phyloP scores from a whole-genome alignment of 2,329 filamentous ascomycete genomes.

The Penicillium sp. region DNA sequence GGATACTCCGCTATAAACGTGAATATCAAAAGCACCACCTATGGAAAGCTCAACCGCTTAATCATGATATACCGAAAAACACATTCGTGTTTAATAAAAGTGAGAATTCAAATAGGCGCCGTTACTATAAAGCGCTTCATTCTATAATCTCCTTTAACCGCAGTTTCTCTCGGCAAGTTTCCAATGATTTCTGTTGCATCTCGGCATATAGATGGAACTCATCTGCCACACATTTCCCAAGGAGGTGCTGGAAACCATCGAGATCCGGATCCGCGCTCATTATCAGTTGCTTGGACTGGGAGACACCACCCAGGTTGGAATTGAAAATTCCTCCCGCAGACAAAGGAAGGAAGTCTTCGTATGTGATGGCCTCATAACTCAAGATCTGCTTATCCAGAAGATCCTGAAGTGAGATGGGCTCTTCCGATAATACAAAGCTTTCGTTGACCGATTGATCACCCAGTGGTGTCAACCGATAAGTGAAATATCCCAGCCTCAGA shows the following conservation, averaged over 20 bases:
- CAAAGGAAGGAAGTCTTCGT: conserved; percentile 57
- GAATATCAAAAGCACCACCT: too few relatives aligned
- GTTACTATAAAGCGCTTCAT: not conserved
- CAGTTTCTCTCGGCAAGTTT: conserved; percentile 23
- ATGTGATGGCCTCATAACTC: conserved; percentile 48
- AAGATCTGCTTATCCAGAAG: conserved; percentile 39
- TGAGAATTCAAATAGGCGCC: not conserved
- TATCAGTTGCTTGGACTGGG: conserved; percentile 25
- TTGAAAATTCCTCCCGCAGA: conserved; percentile 56
- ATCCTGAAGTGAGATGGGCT: conserved; percentile 22
- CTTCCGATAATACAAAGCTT: not conserved
- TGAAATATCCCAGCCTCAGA: conserved; percentile 43
- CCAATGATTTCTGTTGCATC: conserved; percentile 27
- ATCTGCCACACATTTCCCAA: conserved; percentile 25
- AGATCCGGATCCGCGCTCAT: conserved; percentile 29
- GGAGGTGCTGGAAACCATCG: conserved; percentile 27
- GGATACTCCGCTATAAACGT: too few relatives aligned
- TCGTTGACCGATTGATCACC: conserved; percentile 6
- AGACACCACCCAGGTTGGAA: conserved; percentile 41
- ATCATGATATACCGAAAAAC: too few relatives aligned
- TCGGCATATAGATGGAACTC: conserved; percentile 30
- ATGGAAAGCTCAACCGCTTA: too few relatives aligned
- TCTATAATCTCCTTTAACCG: conserved; percentile 8
- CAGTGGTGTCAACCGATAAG: conserved; percentile 31
- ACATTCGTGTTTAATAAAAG: not conserved